Evolutionary conservation across 176 grass and related monocot species (phyloP).

Genomic region (Oryza australiensis): DNA sequence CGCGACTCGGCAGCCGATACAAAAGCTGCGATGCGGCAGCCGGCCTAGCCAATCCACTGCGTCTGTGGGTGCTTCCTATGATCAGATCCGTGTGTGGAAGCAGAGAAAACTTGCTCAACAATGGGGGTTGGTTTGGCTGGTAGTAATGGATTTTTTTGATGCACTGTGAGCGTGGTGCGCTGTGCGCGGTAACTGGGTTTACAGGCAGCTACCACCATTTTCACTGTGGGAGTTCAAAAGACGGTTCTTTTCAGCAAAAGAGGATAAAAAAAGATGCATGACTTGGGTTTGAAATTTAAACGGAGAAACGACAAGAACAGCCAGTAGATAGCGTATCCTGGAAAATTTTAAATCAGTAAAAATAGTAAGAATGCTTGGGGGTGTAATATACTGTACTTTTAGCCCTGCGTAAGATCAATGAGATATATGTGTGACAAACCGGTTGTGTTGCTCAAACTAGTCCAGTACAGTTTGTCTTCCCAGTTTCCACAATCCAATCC

Average conservation of each 20-base stretch:
- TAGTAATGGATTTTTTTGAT: background rate
- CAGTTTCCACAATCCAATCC: background rate
- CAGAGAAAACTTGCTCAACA: background rate
- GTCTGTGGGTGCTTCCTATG: background rate
- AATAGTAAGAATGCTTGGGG: background rate
- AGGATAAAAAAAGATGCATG: background rate
- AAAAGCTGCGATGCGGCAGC: conserved; percentile 25
- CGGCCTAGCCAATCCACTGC: background rate
- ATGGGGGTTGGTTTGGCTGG: background rate
- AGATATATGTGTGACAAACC: background rate
- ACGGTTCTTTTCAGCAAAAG: background rate
- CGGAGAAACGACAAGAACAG: background rate
- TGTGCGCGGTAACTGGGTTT: background rate
- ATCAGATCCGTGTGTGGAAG: background rate
- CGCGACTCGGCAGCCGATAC: conserved; percentile 10
- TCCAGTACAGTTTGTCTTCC: background rate
- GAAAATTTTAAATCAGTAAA: background rate
- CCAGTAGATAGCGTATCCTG: background rate
- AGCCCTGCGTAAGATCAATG: background rate
- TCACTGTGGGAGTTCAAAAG: background rate
- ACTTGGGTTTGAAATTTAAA: background rate
- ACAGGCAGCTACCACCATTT: background rate
- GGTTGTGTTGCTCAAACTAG: background rate
- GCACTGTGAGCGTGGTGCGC: background rate
- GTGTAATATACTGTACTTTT: background rate